Conservation (phyloP, 306 rosid genomes). For the Acmispon strigosus region DNA sequence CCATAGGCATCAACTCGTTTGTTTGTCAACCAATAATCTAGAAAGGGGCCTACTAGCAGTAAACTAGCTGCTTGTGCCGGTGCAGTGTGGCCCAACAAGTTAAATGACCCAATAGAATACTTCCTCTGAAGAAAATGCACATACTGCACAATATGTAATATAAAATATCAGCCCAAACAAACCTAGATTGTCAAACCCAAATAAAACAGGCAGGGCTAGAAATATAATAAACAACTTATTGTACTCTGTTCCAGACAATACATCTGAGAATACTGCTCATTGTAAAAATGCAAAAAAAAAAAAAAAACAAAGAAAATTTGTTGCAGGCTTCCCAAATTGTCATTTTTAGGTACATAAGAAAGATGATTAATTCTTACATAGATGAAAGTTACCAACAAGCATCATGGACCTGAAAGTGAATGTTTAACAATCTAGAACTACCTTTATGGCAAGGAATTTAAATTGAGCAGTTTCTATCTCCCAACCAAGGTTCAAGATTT, state of each 20-base stretch:
- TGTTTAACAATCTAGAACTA: slow-evolving; percentile 6
- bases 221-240: background rate
- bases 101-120: slow-evolving; percentile 77
- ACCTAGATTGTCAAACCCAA: background rate
- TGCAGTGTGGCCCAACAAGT: slow-evolving; percentile 80
- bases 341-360: slow-evolving; percentile 5
- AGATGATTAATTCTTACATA: background rate
- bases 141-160: slow-evolving; percentile 44
- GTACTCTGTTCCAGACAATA: background rate
- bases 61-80: slow-evolving; percentile 74
- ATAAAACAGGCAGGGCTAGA: background rate
- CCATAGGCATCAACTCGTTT: slow-evolving; percentile 56
- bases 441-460: slow-evolving; percentile 18
- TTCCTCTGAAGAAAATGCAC: slow-evolving; percentile 80
- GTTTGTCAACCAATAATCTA: slow-evolving; percentile 68
- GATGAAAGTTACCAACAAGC: slow-evolving; percentile 12
- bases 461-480: slow-evolving; percentile 1
- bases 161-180: slow-evolving; percentile 15
- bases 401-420: slow-evolving; percentile 2
- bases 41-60: slow-evolving; percentile 60
- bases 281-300: slow-evolving; percentile 6
- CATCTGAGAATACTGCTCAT: background rate
- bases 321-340: background rate
- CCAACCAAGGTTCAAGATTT: slow-evolving; percentile 11
- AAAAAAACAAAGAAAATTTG: slow-evolving; percentile 1